Evolutionary conservation across 2,329 filamentous ascomycete genomes (phyloP).

Genomic region (Pseudogymnoascus sp.): DNA sequence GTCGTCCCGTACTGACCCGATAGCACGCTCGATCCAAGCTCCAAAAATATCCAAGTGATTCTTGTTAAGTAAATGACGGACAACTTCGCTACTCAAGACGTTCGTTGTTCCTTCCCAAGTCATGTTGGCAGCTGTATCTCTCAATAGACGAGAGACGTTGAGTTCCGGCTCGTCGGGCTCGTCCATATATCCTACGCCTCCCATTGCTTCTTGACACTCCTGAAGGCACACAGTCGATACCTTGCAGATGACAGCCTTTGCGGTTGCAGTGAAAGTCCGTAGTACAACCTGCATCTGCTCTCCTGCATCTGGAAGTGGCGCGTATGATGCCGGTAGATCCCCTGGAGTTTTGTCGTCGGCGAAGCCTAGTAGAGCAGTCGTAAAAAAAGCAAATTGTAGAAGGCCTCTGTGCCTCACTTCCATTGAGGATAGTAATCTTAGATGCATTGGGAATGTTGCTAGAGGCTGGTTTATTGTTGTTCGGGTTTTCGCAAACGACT

Average conservation of each 20-base stretch:
- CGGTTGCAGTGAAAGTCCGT: slow-evolving; percentile 16
- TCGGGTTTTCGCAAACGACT: slow-evolving; percentile 33
- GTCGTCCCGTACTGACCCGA: slow-evolving; percentile 11
- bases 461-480: slow-evolving; percentile 30
- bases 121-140: slow-evolving; percentile 11
- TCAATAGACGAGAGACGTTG: slow-evolving; percentile 9
- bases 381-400: slow-evolving; percentile 32
- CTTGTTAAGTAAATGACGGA: slow-evolving; percentile 12
- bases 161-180: slow-evolving; percentile 20
- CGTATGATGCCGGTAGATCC: slow-evolving; percentile 24
- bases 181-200: slow-evolving; percentile 33
- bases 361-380: slow-evolving; percentile 28
- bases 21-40: slow-evolving; percentile 4
- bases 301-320: slow-evolving; percentile 29
- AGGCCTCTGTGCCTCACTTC: slow-evolving; percentile 32
- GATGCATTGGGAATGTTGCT: slow-evolving; percentile 33
- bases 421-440: slow-evolving; percentile 31
- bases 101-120: slow-evolving; percentile 14
- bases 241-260: slow-evolving; percentile 31
- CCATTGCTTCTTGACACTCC: slow-evolving; percentile 32
- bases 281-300: slow-evolving; percentile 17
- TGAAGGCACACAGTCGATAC: slow-evolving; percentile 26
- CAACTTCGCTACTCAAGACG: slow-evolving; percentile 10
- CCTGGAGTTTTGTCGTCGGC: slow-evolving; percentile 28
- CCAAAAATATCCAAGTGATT: slow-evolving; percentile 13